phyloP scores from a whole-genome alignment of 257 asterid genomes.

The Solanum tarijense region DNA sequence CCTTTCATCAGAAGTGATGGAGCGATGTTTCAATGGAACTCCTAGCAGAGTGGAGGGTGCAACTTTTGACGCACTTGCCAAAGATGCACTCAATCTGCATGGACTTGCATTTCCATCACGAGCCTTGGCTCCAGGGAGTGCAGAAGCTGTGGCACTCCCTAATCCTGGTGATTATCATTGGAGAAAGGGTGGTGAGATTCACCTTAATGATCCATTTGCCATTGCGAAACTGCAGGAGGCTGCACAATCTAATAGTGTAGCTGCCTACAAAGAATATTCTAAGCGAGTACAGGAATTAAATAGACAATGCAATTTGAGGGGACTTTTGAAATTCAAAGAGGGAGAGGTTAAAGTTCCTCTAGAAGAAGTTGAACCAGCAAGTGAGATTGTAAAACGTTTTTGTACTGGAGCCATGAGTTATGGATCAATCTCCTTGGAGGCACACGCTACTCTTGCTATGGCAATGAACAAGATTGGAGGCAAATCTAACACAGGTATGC shows the following conservation, averaged over 20 bases:
- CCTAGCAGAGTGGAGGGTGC: conserved; percentile 99
- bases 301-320: conserved; percentile 86
- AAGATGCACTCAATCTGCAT: conserved; percentile 77
- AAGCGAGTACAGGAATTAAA: conserved; percentile 77
- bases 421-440: conserved; percentile 95
- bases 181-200: conserved; percentile 98
- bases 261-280: conserved; percentile 91
- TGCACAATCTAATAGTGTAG: conserved; percentile 76
- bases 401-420: conserved; percentile 99
- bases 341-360: conserved; percentile 49
- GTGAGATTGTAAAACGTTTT: conserved; percentile 90
- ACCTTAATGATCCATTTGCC: conserved; percentile 93
- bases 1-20: conserved; percentile 96
- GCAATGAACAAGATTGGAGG: conserved; percentile 98
- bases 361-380: conserved; percentile 87
- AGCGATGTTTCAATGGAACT: conserved; percentile 83
- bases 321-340: conserved; percentile 88
- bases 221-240: conserved; percentile 96
- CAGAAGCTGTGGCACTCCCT: conserved; percentile 94
- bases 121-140: conserved; percentile 78
- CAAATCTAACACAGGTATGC: conserved; percentile 86
- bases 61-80: conserved; percentile 87
- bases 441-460: conserved; percentile 85
- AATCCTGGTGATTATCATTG: conserved; percentile 98
- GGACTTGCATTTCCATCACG: conserved; percentile 91